Percentiles rank a stretch among this genome's conserved stretches.
Evolutionary conservation across 1,284 basidiomycete species (phyloP).

Genomic region (Wolfiporia cocos): DNA sequence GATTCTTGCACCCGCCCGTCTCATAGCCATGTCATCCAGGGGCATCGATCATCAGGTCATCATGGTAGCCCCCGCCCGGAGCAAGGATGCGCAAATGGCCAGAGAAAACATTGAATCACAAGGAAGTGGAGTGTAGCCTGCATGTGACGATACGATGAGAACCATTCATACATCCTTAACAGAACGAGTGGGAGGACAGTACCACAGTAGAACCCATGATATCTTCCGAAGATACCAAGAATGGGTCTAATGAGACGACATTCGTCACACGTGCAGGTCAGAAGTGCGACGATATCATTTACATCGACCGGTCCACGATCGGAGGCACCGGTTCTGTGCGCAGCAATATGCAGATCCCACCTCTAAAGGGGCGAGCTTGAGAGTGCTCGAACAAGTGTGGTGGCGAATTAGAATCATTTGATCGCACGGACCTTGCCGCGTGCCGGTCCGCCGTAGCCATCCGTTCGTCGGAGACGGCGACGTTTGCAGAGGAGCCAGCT

Average conservation of each 20-base stretch:
- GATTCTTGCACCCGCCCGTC: no score
- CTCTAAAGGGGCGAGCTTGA: not conserved
- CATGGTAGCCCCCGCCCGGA: no score
- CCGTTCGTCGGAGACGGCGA: no score
- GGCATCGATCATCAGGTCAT: no score
- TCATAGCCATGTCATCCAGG: no score
- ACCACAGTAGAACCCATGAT: conserved; percentile 6
- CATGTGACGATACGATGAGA: conserved; percentile 6
- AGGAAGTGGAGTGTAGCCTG: conserved; percentile 8
- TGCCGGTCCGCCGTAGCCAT: no score
- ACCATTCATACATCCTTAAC: not conserved
- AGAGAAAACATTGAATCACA: no score
- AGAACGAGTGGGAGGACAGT: conserved; percentile 1
- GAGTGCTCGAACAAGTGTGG: not conserved
- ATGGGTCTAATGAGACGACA: not conserved
- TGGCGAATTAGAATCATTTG: not conserved
- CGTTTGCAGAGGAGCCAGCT: no score
- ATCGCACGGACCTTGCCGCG: not conserved
- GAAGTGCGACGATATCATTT: conserved; percentile 3
- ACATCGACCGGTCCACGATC: conserved; percentile 1
- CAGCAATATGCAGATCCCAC: conserved; percentile 3
- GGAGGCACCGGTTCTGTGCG: not conserved
- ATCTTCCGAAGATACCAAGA: not conserved
- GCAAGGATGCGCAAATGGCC: no score
- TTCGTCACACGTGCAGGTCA: conserved; percentile 5